Conservation (phyloP, 1,139 yeast genomes). For the Yamadazyma taylorii region DNA sequence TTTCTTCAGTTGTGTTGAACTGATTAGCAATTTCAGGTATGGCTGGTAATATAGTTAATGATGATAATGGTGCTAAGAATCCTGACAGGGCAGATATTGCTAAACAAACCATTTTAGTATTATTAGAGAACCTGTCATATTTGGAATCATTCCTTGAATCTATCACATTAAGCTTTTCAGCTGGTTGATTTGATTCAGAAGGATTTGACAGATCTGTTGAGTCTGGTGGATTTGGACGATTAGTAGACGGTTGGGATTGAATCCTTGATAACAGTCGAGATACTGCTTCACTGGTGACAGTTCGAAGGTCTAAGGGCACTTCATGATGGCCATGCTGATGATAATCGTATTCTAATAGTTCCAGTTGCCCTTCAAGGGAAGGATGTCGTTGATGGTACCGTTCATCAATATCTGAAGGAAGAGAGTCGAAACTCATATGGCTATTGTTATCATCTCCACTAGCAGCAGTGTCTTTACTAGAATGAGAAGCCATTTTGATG, state of each 20-base stretch:
- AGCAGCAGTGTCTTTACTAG: neutral
- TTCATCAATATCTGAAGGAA: constrained; percentile 2
- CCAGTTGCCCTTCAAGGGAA: neutral
- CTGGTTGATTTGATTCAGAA: too few relatives aligned
- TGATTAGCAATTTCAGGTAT: constrained; percentile 45
- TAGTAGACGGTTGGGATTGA: too few relatives aligned
- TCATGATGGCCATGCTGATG: constrained; percentile 8
- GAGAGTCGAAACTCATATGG: constrained; percentile 1
- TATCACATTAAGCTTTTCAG: neutral
- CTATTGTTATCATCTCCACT: neutral
- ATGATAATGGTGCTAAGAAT: constrained; percentile 42
- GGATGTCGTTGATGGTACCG: neutral
- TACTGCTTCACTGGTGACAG: constrained; percentile 21
- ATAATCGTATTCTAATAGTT: neutral
- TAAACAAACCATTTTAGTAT: constrained; percentile 8
- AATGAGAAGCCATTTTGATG: neutral
- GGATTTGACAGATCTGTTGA: too few relatives aligned
- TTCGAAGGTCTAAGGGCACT: constrained; percentile 17
- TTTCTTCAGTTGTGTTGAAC: constrained; percentile 45
- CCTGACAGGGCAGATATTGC: constrained; percentile 20
- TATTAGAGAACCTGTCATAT: constrained; percentile 7
- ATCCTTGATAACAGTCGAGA: constrained; percentile 18
- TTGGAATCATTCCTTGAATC: constrained; percentile 1
- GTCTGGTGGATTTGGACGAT: too few relatives aligned
- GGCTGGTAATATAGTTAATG: constrained; percentile 49